These are phyloP conservation scores for Scheffersomyces lignicola DNA, from an alignment of 1,139 yeast species.

Conservation along the genomic window DNA sequence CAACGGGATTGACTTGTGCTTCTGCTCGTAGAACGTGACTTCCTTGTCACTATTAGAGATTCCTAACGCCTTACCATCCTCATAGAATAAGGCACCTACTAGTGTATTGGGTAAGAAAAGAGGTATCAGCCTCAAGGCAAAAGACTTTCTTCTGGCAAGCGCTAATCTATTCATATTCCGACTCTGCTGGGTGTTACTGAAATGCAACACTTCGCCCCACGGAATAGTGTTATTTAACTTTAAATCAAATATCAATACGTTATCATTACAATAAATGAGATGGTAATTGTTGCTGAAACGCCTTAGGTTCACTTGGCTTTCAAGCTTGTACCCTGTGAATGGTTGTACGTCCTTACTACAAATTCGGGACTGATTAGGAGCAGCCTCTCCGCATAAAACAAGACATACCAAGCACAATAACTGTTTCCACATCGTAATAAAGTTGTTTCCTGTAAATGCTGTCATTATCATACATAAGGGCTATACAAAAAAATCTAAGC, in stretches of 20 bases:
- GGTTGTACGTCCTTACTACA: conserved; percentile 11
- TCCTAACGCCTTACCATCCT: conserved; percentile 7
- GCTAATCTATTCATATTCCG: conserved; percentile 9
- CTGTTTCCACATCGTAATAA: not conserved
- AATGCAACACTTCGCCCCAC: conserved; percentile 21
- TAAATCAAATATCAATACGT: conserved; percentile 26
- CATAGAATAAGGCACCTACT: conserved; percentile 26
- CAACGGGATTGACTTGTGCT: conserved; percentile 21
- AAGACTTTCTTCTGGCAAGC: conserved; percentile 25
- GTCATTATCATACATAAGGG: no score
- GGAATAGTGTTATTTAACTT: conserved; percentile 25
- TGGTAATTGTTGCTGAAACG: conserved; percentile 18
- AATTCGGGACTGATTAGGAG: conserved; percentile 2
- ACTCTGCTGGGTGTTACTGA: conserved; percentile 7
- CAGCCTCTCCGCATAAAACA: not conserved
- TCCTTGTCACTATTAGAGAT: conserved; percentile 11
- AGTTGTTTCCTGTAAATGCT: not conserved
- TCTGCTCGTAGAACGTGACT: conserved; percentile 11
- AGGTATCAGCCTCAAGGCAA: conserved; percentile 23
- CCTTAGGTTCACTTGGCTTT: conserved; percentile 22
- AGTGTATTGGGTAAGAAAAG: conserved; percentile 25
- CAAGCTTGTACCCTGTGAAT: conserved; percentile 36
- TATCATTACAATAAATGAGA: conserved; percentile 32
- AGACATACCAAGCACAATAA: not conserved
- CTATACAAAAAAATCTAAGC: no score